Evolutionary conservation across 2,329 filamentous ascomycete genomes (phyloP).

Genomic region (Monilinia aucupariae): DNA sequence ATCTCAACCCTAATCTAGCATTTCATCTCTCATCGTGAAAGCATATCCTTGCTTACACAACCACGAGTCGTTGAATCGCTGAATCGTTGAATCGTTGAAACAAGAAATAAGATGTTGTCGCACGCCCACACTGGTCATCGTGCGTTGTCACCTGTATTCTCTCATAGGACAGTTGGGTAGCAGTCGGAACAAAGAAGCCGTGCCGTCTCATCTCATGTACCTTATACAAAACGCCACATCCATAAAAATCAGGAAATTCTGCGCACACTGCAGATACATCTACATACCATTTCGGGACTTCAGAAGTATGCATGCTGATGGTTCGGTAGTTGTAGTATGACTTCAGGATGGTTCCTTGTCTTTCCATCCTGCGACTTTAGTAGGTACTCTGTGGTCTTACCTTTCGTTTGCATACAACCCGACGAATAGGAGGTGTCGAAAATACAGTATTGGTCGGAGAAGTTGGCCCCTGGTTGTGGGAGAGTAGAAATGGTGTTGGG

Average conservation of each 20-base stretch:
- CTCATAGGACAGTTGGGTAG: not conserved
- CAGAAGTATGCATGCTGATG: not conserved
- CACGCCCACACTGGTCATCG: not conserved
- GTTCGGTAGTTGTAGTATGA: not conserved
- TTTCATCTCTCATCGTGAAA: not conserved
- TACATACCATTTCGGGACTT: not conserved
- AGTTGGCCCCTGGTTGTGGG: too few relatives aligned
- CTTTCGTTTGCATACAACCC: not conserved
- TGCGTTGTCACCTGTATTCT: not conserved
- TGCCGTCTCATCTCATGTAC: not conserved
- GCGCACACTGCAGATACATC: not conserved
- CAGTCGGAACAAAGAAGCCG: not conserved
- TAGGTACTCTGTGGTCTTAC: not conserved
- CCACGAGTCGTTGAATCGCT: too few relatives aligned
- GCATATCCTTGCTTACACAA: not conserved
- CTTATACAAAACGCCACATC: constrained; percentile 4
- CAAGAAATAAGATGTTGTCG: not conserved
- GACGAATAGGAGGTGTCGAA: not conserved
- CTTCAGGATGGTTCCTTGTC: not conserved
- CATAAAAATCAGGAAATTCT: not conserved
- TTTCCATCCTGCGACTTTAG: not conserved
- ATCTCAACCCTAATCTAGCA: not conserved
- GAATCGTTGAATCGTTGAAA: not conserved
- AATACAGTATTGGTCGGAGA: not conserved
- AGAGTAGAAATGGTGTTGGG: too few relatives aligned